Base-by-base conservation (phyloP, 2,329 filamentous ascomycete genomes). In the Penicillium sp. region DNA sequence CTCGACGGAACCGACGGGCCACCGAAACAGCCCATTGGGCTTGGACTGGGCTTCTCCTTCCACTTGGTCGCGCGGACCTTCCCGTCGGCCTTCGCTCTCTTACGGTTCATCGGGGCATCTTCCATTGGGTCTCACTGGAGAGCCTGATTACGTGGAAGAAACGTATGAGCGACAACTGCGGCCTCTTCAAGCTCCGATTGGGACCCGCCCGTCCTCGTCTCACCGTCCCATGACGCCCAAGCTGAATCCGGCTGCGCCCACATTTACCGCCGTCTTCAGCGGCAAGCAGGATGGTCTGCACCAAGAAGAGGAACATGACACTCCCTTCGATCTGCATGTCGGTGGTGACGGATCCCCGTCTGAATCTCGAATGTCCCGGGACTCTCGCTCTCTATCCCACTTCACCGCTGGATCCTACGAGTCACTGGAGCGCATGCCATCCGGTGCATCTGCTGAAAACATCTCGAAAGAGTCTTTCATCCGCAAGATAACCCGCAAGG, bases 171-270 rank as follows among this genome's bases (percentile, higher is more conserved):
- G 66, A 35, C 73, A 72, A 13, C 70, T 68, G 33, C 76, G 76
- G 5, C 76, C 78, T 27, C 71, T 79, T 2, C 79, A 83, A 51
- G 80, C 79, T 3, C 81, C 81, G 1, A 96, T 97, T 56, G 91
- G 91, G 25, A 94, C 88, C 40, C 83, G 84, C 3, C 88, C 86
- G 66, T 66, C 78, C 60, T 73, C 75, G 40, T 74, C 76, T 61
- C 73, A 84, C 63, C 67, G 83, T 66, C 71, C 70, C 45, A 62
- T 75, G 36, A 73, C 83, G 69, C 60, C 82, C 40, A 77, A 79
- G 58, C 77, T 97, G 27, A 97, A 98, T 60, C 93, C 93, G 6
- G 81, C 88, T 5, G 93, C 91, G 0, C 90, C 90, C 7, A 88
- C 86, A 1, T 97, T 97, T 65, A 91, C 86, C 69, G 84, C 79